A percentile compares a stretch with the other conserved stretches of the same genome.
Conservation (phyloP, 257 asterid species). For the Solanum clarkiae region DNA sequence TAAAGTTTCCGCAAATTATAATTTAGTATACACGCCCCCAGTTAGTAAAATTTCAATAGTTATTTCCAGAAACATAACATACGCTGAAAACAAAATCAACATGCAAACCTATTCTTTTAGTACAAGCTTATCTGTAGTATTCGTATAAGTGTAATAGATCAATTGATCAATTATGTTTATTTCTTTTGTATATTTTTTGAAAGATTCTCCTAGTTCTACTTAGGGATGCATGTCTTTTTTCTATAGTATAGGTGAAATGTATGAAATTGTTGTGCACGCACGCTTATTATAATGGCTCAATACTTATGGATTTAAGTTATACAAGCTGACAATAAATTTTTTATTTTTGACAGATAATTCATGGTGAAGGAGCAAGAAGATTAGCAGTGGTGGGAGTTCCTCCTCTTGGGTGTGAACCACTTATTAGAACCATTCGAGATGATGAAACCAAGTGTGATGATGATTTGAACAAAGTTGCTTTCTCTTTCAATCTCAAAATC, state of each 20-base stretch:
- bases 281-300: neutral
- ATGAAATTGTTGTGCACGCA: neutral
- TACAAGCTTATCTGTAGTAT: too few relatives aligned
- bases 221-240: neutral
- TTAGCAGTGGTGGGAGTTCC: conserved; percentile 34
- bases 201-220: neutral
- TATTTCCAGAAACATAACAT: neutral
- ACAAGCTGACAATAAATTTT: neutral
- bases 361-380: conserved; percentile 30
- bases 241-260: neutral
- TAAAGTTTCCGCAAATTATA: neutral
- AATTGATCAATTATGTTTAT: neutral
- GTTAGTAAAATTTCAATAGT: neutral
- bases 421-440: conserved; percentile 15
- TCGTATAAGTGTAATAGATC: too few relatives aligned
- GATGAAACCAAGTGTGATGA: conserved; percentile 17
- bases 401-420: conserved; percentile 39
- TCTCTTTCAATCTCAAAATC: conserved; percentile 22
- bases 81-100: neutral
- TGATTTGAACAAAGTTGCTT: conserved; percentile 26
- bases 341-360: conserved; percentile 17
- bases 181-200: neutral
- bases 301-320: neutral
- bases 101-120: neutral
- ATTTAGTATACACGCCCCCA: neutral